Evolutionary conservation across 805 yeast species (phyloP).

Genomic region (Yarrowia keelungensis): DNA sequence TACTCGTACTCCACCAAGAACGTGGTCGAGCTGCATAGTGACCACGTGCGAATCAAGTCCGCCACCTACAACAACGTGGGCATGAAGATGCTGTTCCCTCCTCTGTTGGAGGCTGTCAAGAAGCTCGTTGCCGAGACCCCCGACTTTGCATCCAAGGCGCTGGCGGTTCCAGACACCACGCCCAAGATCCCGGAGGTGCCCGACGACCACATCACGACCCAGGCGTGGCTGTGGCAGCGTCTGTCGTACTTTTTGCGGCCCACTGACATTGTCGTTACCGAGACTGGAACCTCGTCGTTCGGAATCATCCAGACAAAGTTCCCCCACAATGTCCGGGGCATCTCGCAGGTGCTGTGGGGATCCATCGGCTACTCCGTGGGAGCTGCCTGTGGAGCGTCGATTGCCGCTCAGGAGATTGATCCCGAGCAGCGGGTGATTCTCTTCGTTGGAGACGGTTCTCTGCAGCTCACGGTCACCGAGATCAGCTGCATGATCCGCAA

Average conservation of each 20-base stretch:
- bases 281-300: conserved; percentile 71
- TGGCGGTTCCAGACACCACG: conserved; percentile 63
- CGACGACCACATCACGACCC: conserved; percentile 53
- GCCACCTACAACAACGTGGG: conserved; percentile 62
- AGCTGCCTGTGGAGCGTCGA: conserved; percentile 66
- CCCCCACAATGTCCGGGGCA: conserved; percentile 60
- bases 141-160: conserved; percentile 52
- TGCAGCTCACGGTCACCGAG: conserved; percentile 71
- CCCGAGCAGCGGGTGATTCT: conserved; percentile 60
- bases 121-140: conserved; percentile 41
- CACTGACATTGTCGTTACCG: conserved; percentile 66
- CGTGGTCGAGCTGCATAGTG: conserved; percentile 63
- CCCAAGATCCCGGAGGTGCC: conserved; percentile 58
- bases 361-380: conserved; percentile 72
- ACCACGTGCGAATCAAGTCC: conserved; percentile 59
- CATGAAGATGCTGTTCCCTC: conserved; percentile 56
- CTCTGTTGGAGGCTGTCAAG: conserved; percentile 42
- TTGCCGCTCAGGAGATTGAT: conserved; percentile 61
- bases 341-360: conserved; percentile 70
- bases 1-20: conserved; percentile 62
- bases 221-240: conserved; percentile 60
- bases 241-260: conserved; percentile 60
- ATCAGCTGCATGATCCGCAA: conserved; percentile 64
- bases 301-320: conserved; percentile 64
- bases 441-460: conserved; percentile 73